These are phyloP conservation scores for Metarhizium robertsii DNA, from an alignment of 2,329 filamentous ascomycete genomes.

Conservation along the genomic window DNA sequence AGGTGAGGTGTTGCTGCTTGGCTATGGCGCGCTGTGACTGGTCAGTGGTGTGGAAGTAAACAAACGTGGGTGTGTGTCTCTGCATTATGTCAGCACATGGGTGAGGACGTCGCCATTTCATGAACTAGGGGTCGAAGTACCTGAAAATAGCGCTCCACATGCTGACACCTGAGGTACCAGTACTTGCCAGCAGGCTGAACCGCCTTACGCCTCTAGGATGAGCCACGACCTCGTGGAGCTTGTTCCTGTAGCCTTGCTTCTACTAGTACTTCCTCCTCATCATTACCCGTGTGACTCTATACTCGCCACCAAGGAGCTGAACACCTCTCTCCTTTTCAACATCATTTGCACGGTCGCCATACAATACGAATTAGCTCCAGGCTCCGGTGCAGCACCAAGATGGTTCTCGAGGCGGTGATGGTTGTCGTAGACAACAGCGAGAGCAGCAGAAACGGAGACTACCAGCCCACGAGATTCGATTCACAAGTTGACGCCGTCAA, in stretches of 20 bases:
- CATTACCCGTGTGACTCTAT: background rate
- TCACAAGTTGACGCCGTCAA: slow-evolving; percentile 92
- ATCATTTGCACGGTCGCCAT: background rate
- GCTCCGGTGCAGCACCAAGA: slow-evolving; percentile 44
- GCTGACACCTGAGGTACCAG: background rate
- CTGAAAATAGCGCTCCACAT: background rate
- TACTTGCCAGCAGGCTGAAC: slow-evolving; percentile 33
- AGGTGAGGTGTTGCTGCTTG: background rate
- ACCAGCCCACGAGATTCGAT: slow-evolving; percentile 86
- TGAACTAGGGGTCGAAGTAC: slow-evolving; percentile 9
- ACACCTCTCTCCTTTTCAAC: background rate
- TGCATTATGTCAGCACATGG: slow-evolving; percentile 8
- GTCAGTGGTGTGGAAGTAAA: slow-evolving; percentile 25
- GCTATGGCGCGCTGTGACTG: slow-evolving; percentile 11
- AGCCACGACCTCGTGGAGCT: slow-evolving; percentile 4
- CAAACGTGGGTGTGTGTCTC: slow-evolving; percentile 18
- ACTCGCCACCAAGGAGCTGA: background rate
- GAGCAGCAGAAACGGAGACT: slow-evolving; percentile 93
- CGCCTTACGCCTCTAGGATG: slow-evolving; percentile 27
- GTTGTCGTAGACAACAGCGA: slow-evolving; percentile 99
- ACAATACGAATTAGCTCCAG: background rate
- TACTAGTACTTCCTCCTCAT: background rate
- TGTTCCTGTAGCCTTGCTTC: slow-evolving; percentile 2
- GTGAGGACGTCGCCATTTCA: background rate
- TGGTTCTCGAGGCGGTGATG: slow-evolving; percentile 99